A percentile compares a stretch with the other conserved stretches of the same genome.
phyloP scores from a whole-genome alignment of 352 stramenopile species.

The Phytophthora cajani region DNA sequence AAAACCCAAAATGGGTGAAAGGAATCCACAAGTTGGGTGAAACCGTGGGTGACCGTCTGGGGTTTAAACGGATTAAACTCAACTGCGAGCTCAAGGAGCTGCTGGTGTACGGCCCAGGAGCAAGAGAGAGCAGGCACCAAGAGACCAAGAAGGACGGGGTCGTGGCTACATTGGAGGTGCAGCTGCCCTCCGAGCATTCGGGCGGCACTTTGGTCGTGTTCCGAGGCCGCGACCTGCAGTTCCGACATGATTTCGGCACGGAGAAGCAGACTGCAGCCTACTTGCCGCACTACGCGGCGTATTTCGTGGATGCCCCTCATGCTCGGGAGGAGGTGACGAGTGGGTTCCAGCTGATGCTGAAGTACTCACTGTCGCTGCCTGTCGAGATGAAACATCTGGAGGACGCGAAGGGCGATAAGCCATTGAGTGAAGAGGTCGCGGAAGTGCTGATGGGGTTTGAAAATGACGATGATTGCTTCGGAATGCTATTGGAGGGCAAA shows the following conservation, averaged over 20 bases:
- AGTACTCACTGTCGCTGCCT: slow-evolving; percentile 20
- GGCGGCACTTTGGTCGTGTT: slow-evolving; percentile 24
- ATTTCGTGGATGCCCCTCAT: slow-evolving; percentile 16
- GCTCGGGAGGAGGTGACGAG: slow-evolving; percentile 13
- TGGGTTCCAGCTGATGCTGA: slow-evolving; percentile 17
- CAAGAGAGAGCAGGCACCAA: slow-evolving; percentile 40
- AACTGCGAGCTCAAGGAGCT: slow-evolving; percentile 41
- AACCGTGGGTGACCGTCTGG: slow-evolving; percentile 6
- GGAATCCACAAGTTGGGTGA: not conserved
- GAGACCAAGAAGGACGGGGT: slow-evolving; percentile 50
- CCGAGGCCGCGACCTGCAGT: slow-evolving; percentile 6
- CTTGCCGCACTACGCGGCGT: slow-evolving; percentile 5
- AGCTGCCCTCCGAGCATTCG: slow-evolving; percentile 32
- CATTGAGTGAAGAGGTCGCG: slow-evolving; percentile 10
- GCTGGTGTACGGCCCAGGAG: slow-evolving; percentile 45
- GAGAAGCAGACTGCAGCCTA: slow-evolving; percentile 1
- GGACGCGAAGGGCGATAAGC: slow-evolving; percentile 1
- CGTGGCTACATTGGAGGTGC: slow-evolving; percentile 50
- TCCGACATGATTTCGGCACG: slow-evolving; percentile 25
- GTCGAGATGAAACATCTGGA: slow-evolving; percentile 13
- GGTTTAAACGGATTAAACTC: slow-evolving; percentile 17
- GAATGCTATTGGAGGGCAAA: slow-evolving; percentile 22
- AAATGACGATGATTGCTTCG: slow-evolving; percentile 10
- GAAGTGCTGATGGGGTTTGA: slow-evolving; percentile 6
- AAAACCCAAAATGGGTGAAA: slow-evolving; percentile 3